These are phyloP conservation scores for Mercurialis annua DNA, from an alignment of 345 rosid genomes.

Conservation along the genomic window DNA sequence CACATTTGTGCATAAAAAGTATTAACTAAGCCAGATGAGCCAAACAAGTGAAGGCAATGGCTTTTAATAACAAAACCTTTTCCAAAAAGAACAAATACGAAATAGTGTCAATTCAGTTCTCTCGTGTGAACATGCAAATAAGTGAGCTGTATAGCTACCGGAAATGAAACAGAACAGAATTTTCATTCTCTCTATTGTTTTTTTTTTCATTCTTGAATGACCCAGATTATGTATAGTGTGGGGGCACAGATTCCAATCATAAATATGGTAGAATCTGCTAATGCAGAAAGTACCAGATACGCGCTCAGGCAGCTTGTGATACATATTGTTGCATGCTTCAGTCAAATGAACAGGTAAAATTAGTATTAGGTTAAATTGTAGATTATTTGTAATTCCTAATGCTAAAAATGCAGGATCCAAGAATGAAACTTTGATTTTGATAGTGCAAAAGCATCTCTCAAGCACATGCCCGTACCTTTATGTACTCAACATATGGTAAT, in stretches of 20 bases:
- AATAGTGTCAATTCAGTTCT: not conserved
- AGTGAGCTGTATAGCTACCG: not conserved
- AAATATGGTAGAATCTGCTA: not conserved
- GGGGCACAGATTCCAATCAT: not conserved
- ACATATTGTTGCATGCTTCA: not conserved
- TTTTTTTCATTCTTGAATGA: not conserved
- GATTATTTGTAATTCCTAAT: not conserved
- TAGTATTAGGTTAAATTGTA: not conserved
- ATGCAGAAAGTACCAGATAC: not conserved
- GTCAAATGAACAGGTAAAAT: not conserved
- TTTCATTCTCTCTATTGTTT: not conserved
- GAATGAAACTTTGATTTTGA: not conserved
- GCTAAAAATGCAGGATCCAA: not conserved
- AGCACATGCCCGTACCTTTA: slow-evolving; percentile 57
- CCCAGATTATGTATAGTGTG: not conserved
- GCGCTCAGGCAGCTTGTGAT: not conserved
- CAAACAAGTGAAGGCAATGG: not conserved
- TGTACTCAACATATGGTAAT: slow-evolving; percentile 89
- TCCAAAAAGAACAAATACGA: not conserved
- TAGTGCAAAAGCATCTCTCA: not conserved
- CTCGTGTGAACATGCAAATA: not conserved
- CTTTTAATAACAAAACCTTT: not conserved
- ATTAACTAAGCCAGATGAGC: not conserved
- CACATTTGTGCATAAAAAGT: too few relatives aligned
- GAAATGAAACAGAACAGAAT: not conserved